Base-by-base conservation (phyloP, 2,329 filamentous ascomycete species). In the Diaporthe aspalathi region DNA sequence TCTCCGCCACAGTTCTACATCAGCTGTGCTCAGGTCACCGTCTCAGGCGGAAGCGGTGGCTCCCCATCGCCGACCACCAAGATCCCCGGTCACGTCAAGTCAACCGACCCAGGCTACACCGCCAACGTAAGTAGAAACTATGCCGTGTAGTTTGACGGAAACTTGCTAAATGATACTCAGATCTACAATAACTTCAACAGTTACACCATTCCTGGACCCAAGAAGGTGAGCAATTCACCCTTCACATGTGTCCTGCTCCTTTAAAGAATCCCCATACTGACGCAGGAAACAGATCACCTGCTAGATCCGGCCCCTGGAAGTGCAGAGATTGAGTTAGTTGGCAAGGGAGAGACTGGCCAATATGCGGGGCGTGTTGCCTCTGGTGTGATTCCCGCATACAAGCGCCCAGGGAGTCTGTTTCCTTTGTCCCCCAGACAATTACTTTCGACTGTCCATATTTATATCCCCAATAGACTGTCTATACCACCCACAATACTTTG, bases 1-100 rank as follows among this genome's bases (percentile, higher is more conserved):
- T 80, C 80, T 20, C 83, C 81, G 67, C 83, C 83, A 20, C 81
- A 86, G 77, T 84, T 88, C 75, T 86, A 87, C 74, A 78, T 82
- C 62, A 82, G 80, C 67, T 85, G 83, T 68, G 79, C 79, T 5
- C 83, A 85, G 73, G 75, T 84, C 68, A 82, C 79, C 57, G 79
- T 84, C 22, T 83, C 82, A 0, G 81, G 79, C 17, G 81, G 82
- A 14, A 83, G 82, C 7, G 80, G 69, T 69, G 78, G 80, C n/a
- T 77, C 73, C 8, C 82, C 82, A 1, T 75, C 77, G 4, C 81
- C 81, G 1, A 73, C 76, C 0, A 78, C 79, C 62, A 75, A 75
- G 50, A 81, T 83, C 72, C 81, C 81, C 0, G 77, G 79, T 27
- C 80, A 80, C 0, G 82, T 82, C 75, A 74, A 75, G 52, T 75